Evolutionary conservation across 805 yeast genomes (phyloP).

Genomic region (Myxozyma nipponensis): DNA sequence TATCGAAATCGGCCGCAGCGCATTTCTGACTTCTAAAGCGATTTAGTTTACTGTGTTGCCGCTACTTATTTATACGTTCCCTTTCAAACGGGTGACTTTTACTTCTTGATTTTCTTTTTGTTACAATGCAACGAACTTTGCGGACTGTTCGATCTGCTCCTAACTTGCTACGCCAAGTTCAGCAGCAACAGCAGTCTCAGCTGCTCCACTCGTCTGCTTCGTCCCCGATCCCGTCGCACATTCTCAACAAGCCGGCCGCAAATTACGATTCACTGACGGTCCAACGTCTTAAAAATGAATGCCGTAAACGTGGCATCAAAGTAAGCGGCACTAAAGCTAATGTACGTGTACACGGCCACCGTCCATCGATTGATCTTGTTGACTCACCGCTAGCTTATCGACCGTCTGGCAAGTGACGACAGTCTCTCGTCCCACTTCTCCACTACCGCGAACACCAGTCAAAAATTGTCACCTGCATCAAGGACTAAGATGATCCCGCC

Average conservation of each 20-base stretch:
- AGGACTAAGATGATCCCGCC: background rate
- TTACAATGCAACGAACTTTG: slow-evolving; percentile 19
- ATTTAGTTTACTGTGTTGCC: too few species aligned
- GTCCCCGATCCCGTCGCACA: slow-evolving; percentile 25
- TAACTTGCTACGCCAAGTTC: slow-evolving; percentile 13
- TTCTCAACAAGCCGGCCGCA: slow-evolving; percentile 16
- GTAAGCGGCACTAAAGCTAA: slow-evolving; percentile 28
- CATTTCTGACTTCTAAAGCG: too few species aligned
- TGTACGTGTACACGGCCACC: slow-evolving; percentile 4
- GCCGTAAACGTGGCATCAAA: slow-evolving; percentile 28
- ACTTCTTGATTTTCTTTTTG: background rate
- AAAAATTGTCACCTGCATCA: background rate
- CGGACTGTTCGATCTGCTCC: slow-evolving; percentile 26
- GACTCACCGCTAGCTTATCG: slow-evolving; percentile 18
- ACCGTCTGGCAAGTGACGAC: slow-evolving; percentile 26
- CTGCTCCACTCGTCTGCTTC: slow-evolving; percentile 27
- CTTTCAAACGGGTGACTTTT: too few species aligned
- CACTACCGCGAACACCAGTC: slow-evolving; percentile 1
- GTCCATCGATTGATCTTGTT: background rate
- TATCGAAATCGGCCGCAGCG: too few species aligned
- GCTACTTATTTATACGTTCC: too few species aligned
- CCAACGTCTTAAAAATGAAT: slow-evolving; percentile 23
- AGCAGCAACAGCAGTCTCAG: slow-evolving; percentile 7
- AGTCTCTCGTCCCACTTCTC: slow-evolving; percentile 16
- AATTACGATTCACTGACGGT: slow-evolving; percentile 25